Evolutionary conservation across 306 rosid species (phyloP), one percentile per base, ranked within the genome.

Genomic region (Begonia loranthoides): DNA sequence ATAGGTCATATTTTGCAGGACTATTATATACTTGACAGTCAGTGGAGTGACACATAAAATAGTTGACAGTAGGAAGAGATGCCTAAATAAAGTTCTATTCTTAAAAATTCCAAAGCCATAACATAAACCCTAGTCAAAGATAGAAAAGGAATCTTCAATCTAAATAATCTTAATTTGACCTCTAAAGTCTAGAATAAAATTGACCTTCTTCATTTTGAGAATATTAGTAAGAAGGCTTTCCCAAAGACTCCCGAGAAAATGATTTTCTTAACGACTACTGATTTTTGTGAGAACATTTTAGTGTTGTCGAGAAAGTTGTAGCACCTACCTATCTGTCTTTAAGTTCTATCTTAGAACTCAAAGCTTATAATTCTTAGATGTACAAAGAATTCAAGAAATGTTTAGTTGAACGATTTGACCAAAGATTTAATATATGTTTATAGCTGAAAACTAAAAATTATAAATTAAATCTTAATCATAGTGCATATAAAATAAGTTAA

Each of bases 11-110:
- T 52, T 51, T 67, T 41, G 13, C 63, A 34, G 21, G 40, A 53
- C 28, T 45, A 59, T 45, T 70, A 47, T 57, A 51, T 12, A 12
- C 45, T 9, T 41, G 12, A 41, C n/a, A 39, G 10, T 39, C 43
- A 39, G 10, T 39, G 43, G 43, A 39, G 43, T 39, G 43, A 39
- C 43, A 39, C 43, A 10, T 39, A 39, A 39, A 39, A 39, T 39
- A 5, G 10, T 39, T 39, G 43, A 22, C 61, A 58, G 51, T 24
- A 56, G 60, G 60, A 60, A 46, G 51, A 71, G 87, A 73, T 83
- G 79, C 84, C 71, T 70, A 59, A 11, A 2, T 43, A 43, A 43
- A 43, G 47, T 55, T 40, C 9, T 49, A 44, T 55, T 64, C 33
- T 57, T 15, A 19, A 41, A 6, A 10, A 12, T 49, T 56, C 50